Evolutionary conservation across 2,329 filamentous ascomycete genomes (phyloP), one percentile per base, ranked within the genome.

Genomic region (Phaeosphaeriaceae sp.): DNA sequence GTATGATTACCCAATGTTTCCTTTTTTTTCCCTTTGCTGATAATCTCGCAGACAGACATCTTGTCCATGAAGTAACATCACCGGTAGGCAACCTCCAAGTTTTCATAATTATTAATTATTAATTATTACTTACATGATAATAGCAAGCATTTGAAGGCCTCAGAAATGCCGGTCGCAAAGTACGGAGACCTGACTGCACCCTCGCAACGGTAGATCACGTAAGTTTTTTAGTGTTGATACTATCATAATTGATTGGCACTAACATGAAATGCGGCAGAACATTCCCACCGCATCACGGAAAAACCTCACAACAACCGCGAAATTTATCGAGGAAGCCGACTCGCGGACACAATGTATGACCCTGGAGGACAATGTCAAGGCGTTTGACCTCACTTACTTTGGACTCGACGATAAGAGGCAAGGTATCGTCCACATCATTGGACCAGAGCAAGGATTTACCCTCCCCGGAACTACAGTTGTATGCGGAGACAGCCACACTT

Each of bases 41-140:
- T 58, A 48, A 41, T 42, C 39, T 37, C 50, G 48, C 66, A 92
- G 91, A 96, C 78, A 85, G 94, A 75, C 94, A 99, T 81, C 83
- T 99, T 56, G 92, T 97, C 55, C 94, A 99, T 74, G 94, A 99
- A 81, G 94, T 99, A 73, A 99, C 94, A 66, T 97, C 93, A 66
- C 94, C 94, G 57, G 89, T 92, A 83, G 72, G 76, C 49, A 53
- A 41, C 21, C 38, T 11, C 41, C 41, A 16, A 13, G 28, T 13
- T 15, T 33, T 40, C 38, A 48, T 16, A 17, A 23, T 6, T 17
- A 6, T 36, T 26, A 17, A 23, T 6, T 17, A 6, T 36, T 26
- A 17, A 16, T 26, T 46, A 33, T 23, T 33, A 44, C 58, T 63
- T n/a, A 66, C 53, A 54, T 38, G 16, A 47, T 33, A 28, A 66